Conservation (phyloP, 139 green algal genomes). For the Parachlorella kessleri region DNA sequence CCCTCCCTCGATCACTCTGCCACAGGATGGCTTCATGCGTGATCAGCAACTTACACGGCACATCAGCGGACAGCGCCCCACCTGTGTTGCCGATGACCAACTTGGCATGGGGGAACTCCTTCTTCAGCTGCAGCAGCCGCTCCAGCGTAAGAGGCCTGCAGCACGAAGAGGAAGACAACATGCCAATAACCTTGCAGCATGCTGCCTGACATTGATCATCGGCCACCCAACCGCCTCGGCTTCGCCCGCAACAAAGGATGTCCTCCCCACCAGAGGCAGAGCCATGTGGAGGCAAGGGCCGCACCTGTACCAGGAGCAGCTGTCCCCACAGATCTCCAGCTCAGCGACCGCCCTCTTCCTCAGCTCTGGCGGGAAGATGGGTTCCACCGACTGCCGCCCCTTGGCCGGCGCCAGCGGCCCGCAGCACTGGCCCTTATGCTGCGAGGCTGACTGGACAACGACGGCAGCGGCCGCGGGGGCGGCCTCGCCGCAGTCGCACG, state of each 20-base stretch:
- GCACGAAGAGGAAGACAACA: no score
- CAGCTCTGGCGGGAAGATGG: constrained; percentile 94
- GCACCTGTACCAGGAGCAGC: constrained; percentile 32
- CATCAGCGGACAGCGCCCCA: no score
- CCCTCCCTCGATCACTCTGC: no score
- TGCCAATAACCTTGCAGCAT: no score
- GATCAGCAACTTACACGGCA: no score
- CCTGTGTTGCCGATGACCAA: constrained; percentile 92
- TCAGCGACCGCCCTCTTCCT: constrained; percentile 37
- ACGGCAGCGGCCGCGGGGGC: background rate
- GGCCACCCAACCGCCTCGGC: no score
- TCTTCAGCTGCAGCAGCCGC: constrained; percentile 79
- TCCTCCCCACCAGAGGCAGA: no score
- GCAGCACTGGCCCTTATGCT: constrained; percentile 12
- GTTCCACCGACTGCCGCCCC: constrained; percentile 64
- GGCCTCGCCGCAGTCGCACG: constrained; percentile 71
- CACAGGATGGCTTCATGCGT: no score
- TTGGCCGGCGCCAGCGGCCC: constrained; percentile 4
- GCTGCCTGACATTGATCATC: no score
- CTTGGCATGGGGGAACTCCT: constrained; percentile 59
- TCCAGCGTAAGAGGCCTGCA: constrained; percentile 70
- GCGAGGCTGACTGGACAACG: background rate
- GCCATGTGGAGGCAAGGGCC: no score
- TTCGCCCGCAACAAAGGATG: no score
- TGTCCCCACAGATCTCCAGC: constrained; percentile 54